Base-by-base conservation (phyloP, 768 basidiomycete genomes). In the Calocybe gangraenosa region DNA sequence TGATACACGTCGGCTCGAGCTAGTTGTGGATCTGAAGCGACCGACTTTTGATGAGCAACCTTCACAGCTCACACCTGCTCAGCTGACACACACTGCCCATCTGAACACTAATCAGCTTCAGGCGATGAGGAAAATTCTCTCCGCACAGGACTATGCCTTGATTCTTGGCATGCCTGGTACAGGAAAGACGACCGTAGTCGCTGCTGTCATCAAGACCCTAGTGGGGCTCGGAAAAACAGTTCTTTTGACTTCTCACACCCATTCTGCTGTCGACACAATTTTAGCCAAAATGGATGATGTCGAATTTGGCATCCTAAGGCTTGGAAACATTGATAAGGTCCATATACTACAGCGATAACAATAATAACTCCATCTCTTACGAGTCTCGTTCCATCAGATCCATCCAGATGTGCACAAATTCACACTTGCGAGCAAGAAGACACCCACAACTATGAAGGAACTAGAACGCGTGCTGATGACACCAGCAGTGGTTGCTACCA, bases 161-260 rank as follows among this genome's bases (percentile, higher is more conserved):
- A 79, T 99, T 20, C 72, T 98, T 6, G 96, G 96, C 13, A 97
- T 98, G 96, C 96, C 96, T 7, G 96, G 96, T 0, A 98, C 95
- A 3, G 95, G 96, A 7, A 99, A 99, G 67, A 96, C 95, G 34
- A 95, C 92, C 1, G 87, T 96, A 3, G 87, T 96, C 49, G 91
- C 89, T 1, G 84, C 90, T 23, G 76, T 96, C 38, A 93, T 98
- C 58, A 76, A 79, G 55, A 76, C 76, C 38, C 66, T 98, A 11
- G 91, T 93, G 1, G 74, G 65, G 31, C 70, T 81, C 65, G 90
- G 91, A 6, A 94, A 96, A 71, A 88, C 79, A 0, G 89, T 98
- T 4, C 66, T 99, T 19, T 65, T 98, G 49, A 88, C 88, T 6
- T 90, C 89, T 36, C 96, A 97, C 62, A 99, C 96, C 2, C 96